Conservation (phyloP, 805 yeast species). For the Candida dajiaensis region DNA sequence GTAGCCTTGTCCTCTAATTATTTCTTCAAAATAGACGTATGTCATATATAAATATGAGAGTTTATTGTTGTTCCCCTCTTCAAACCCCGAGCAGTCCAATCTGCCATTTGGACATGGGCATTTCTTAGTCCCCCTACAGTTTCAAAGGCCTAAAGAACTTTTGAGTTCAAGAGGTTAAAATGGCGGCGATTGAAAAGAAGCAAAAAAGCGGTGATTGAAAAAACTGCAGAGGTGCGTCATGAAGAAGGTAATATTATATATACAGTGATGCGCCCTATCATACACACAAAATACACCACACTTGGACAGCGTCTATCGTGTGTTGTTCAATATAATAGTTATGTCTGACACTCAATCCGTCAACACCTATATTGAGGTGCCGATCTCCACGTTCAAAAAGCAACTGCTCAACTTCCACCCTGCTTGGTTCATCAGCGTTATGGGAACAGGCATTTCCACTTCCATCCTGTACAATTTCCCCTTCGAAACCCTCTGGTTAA, state of each 20-base stretch:
- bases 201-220: not conserved
- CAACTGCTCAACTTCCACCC: conserved; percentile 34
- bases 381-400: not conserved
- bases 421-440: conserved; percentile 63
- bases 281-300: no score
- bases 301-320: no score
- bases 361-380: not conserved
- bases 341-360: not conserved
- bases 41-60: no score
- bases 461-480: conserved; percentile 61
- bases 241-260: no score
- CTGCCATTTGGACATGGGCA: no score
- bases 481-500: conserved; percentile 54
- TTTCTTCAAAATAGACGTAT: no score
- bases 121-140: no score
- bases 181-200: not conserved
- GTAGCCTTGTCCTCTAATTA: not conserved
- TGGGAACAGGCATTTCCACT: conserved; percentile 81
- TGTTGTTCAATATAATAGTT: no score
- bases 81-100: not conserved
- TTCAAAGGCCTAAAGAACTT: no score
- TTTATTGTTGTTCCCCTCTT: not conserved
- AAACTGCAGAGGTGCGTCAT: no score
- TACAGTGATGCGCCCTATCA: not conserved
- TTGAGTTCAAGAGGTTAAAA: no score